Percentiles rank a stretch among this genome's conserved stretches.
phyloP scores from a whole-genome alignment of 371 early-diverging fungal genomes.

The Mucor saturninus region DNA sequence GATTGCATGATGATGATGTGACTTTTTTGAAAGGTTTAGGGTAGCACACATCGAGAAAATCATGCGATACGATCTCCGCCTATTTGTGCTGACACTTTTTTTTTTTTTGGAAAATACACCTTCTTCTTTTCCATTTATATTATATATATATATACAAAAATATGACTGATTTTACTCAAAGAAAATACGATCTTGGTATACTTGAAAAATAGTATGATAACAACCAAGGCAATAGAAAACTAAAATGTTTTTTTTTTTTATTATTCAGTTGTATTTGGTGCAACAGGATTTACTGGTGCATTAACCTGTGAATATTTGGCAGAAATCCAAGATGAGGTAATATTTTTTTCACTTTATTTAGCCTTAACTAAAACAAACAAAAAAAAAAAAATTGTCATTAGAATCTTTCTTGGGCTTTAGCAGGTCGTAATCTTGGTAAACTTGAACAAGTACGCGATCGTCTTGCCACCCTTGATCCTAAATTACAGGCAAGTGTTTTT shows the following conservation, averaged over 20 bases:
- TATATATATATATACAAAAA: background rate
- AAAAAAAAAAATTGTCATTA: background rate
- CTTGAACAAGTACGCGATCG: constrained; percentile 28
- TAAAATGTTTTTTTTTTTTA: background rate
- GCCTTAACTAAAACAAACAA: too few relatives aligned
- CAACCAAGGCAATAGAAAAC: background rate
- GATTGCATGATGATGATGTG: too few relatives aligned
- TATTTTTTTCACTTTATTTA: background rate
- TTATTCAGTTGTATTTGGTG: constrained; percentile 74
- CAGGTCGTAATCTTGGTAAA: constrained; percentile 30
- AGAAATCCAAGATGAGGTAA: constrained; percentile 35
- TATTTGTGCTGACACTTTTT: too few relatives aligned
- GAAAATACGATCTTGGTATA: constrained; percentile 22
- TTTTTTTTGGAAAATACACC: too few relatives aligned
- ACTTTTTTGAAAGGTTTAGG: too few relatives aligned
- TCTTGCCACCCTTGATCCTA: constrained; percentile 15
- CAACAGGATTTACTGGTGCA: constrained; percentile 86
- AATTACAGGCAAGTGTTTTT: constrained; percentile 17
- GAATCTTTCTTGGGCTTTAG: constrained; percentile 47
- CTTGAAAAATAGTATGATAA: too few relatives aligned
- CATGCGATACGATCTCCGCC: too few relatives aligned
- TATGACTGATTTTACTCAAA: constrained; percentile 10
- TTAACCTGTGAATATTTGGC: constrained; percentile 65
- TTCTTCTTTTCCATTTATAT: too few relatives aligned
- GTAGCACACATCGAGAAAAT: too few relatives aligned